Conservation (phyloP, 257 asterid genomes). For the Penstemon davidsonii region DNA sequence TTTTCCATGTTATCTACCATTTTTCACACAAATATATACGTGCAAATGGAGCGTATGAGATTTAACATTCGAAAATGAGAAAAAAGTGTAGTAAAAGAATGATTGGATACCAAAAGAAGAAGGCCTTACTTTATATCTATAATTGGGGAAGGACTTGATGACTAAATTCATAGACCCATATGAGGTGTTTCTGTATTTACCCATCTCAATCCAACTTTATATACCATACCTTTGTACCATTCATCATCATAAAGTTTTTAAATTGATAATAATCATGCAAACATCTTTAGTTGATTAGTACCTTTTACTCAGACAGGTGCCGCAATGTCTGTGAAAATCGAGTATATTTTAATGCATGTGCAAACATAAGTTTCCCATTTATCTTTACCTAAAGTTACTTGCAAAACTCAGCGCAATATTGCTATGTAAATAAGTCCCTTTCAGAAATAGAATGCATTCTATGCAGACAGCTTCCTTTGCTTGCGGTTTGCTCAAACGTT, state of each 20-base stretch:
- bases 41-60: neutral
- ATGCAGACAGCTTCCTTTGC: conserved; percentile 36
- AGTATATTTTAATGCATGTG: conserved; percentile 30
- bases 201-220: conserved; percentile 32
- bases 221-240: conserved; percentile 46
- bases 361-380: conserved; percentile 6
- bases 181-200: conserved; percentile 41
- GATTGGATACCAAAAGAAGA: conserved; percentile 50
- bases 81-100: conserved; percentile 38
- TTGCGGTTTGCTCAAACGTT: conserved; percentile 40
- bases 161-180: conserved; percentile 47
- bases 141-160: conserved; percentile 39
- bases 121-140: conserved; percentile 41
- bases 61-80: neutral
- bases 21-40: neutral
- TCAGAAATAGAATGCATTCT: conserved; percentile 32
- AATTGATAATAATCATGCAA: conserved; percentile 47
- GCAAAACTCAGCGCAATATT: neutral
- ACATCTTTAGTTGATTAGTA: conserved; percentile 37
- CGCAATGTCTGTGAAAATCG: conserved; percentile 33
- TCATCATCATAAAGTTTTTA: conserved; percentile 33
- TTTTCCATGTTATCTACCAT: neutral
- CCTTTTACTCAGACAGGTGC: conserved; percentile 42
- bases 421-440: conserved; percentile 21
- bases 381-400: neutral